Evolutionary conservation across 805 yeast species (phyloP), one percentile per base, ranked within the genome.

Genomic region (Monosporozyma solicola): DNA sequence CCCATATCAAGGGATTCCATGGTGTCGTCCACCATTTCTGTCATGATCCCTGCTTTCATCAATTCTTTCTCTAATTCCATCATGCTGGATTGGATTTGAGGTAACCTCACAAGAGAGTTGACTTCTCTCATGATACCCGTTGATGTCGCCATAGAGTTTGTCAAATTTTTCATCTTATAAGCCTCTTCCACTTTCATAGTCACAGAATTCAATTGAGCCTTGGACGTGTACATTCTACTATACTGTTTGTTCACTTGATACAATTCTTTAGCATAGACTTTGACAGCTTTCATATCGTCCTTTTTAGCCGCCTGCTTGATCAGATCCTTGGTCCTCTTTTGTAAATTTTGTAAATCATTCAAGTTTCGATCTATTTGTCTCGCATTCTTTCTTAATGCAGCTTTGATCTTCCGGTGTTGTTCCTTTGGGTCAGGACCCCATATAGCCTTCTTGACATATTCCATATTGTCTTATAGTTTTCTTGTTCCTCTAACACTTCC

Each of bases 391-490:
- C 98, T 83, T 44, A 92, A 77, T 22, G 89, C 76, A 41, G 80
- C 74, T 62, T 87, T 91, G 60, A 95, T 87, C 59, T 82, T 85
- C 53, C 94, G 68, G 55, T 75, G 81, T 62, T 85, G 95, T 62
- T 88, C 98, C 63, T 85, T 84, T 44, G 97, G 97, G 65, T 91
- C 97, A 0, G 98, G 97, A 0, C 99, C 99, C 85, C 95, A 92
- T 41, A 92, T 84, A 3, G 91, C 87, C 65, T 84, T 83, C 72
- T 88, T 91, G 35, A 92, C 68, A 66, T 76, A 85, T 65, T 92
- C 89, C 98, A 92, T 92, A 4, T 35, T 24, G 41, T 24, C 4
- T 43, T 27, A 27, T 27, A 27, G 29, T 24, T 13, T 25, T 20
- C 25, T 10, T 43, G n/a, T 15, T 11, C 39, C n/a, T 13, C 15